These are phyloP conservation scores for Quercus lobata DNA, from an alignment of 331 rosid species.

Conservation along the genomic window DNA sequence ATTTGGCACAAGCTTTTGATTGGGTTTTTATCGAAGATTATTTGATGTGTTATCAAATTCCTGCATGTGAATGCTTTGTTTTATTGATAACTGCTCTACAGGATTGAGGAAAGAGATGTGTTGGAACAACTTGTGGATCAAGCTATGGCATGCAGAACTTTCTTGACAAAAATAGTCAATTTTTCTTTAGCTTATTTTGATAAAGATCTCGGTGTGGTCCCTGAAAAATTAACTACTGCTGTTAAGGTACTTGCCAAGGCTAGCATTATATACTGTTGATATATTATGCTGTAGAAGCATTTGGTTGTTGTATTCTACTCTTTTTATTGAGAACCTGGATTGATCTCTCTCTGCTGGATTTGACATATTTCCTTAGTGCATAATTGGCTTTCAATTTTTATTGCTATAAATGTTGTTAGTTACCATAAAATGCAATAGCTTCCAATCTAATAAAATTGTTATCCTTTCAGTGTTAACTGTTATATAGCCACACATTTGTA, in stretches of 20 bases:
- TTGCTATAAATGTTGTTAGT: background rate
- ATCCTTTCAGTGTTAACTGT: too few species aligned
- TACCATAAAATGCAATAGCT: conserved; percentile 2
- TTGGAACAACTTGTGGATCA: conserved; percentile 57
- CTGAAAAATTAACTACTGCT: conserved; percentile 51
- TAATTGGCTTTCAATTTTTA: background rate
- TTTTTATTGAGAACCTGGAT: background rate
- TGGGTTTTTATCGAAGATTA: background rate
- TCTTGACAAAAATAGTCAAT: conserved; percentile 49
- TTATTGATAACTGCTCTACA: conserved; percentile 27
- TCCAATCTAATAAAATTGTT: background rate
- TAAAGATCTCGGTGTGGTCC: conserved; percentile 45
- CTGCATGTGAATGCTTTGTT: background rate
- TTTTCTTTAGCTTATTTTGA: conserved; percentile 38
- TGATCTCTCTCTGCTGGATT: background rate
- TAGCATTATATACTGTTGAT: background rate
- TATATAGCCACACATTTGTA: background rate
- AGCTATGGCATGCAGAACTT: conserved; percentile 53
- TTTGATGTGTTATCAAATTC: background rate
- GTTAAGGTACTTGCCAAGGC: conserved; percentile 45
- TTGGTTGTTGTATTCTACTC: background rate
- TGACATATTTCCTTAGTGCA: background rate
- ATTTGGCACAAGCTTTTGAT: background rate
- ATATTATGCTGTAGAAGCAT: background rate
- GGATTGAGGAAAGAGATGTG: conserved; percentile 64